phyloP scores from a whole-genome alignment of 2,329 filamentous ascomycete genomes.

The Cercospora canescens region DNA sequence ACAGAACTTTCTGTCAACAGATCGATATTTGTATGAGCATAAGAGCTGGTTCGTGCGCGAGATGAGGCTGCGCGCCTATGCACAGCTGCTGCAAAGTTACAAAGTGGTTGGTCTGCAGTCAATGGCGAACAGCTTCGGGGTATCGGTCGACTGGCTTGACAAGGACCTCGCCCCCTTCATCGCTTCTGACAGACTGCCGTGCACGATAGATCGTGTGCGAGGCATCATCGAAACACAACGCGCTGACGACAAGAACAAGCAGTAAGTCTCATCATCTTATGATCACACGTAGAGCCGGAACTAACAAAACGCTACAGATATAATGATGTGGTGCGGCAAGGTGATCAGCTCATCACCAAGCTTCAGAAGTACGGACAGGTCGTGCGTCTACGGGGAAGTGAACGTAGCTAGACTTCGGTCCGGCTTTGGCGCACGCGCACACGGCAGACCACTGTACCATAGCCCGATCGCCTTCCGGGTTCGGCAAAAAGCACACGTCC shows the following conservation, averaged over 20 bases:
- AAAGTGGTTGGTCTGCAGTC: slow-evolving; percentile 93
- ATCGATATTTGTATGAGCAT: slow-evolving; percentile 94
- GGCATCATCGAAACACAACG: slow-evolving; percentile 98
- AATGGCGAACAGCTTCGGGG: slow-evolving; percentile 97
- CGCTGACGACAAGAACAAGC: slow-evolving; percentile 99
- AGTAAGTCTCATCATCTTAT: slow-evolving; percentile 45
- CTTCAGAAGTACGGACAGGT: slow-evolving; percentile 98
- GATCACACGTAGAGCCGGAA: not conserved
- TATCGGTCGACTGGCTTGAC: slow-evolving; percentile 94
- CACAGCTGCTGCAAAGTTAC: slow-evolving; percentile 96
- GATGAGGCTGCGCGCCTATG: slow-evolving; percentile 95
- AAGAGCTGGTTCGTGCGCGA: slow-evolving; percentile 96
- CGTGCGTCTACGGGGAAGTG: slow-evolving; percentile 88
- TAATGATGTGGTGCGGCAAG: slow-evolving; percentile 94
- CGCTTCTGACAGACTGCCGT: slow-evolving; percentile 87
- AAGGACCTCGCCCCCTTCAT: slow-evolving; percentile 96
- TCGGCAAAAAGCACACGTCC: not conserved
- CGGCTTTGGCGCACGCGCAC: not conserved
- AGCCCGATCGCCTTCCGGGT: not conserved
- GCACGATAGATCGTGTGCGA: slow-evolving; percentile 95
- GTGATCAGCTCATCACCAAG: slow-evolving; percentile 97
- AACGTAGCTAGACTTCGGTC: slow-evolving; percentile 64
- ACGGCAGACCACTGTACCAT: slow-evolving; percentile 5
- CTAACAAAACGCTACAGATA: slow-evolving; percentile 52
- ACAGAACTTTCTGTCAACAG: slow-evolving; percentile 88